Base-by-base conservation (phyloP, 805 yeast genomes). In the Hanseniaspora meyeri region DNA sequence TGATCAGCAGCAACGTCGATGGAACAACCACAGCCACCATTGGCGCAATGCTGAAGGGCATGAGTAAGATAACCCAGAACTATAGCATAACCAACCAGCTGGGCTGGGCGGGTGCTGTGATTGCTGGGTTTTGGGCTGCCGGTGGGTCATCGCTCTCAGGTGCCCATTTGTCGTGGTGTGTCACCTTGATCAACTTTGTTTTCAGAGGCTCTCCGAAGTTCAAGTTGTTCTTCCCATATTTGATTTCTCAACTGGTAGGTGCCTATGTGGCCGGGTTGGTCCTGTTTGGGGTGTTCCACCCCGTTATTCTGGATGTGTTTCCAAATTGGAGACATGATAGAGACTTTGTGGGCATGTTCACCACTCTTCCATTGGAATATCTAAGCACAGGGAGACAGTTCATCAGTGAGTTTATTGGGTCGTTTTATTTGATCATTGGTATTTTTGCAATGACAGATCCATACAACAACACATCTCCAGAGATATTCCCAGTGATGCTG, bases 141-240 rank as follows among this genome's bases (percentile, higher is more conserved):
- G 80, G 80, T 58, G 82, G 82, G 60, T 64, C 68, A 59, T 70
- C 72, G 9, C 69, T 77, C 55, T 77, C 81, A 42, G 82, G 81
- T 65, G 82, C 78, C n/a, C 82, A 78, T 65, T 63, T 78, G 58
- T 78, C 78, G 63, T 81, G 82, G 4, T 77, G 79, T 57, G 72
- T 77, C 38, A 77, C 82, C 1, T 51, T 78, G 12, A 65, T 73
- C 14, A 70, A 75, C 62, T 77, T 77, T 59, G 62, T 75, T 12
- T 78, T 67, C 62, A 72, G 82, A 65, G 76, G 75, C 16, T 78
- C 78, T 62, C 81, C 81, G 37, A 70, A 76, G 70, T 67, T 66
- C 49, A 77, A 76, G 59, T 31, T 55, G 27, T 77, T 74, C 29
- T 53, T 53, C 40, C 57, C 70, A 36, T 78, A 77, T 63, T 62